A percentile compares a stretch with the other conserved stretches of the same genome.
Evolutionary conservation across 1,139 yeast genomes (phyloP).

Genomic region (Nadsonia commutata): DNA sequence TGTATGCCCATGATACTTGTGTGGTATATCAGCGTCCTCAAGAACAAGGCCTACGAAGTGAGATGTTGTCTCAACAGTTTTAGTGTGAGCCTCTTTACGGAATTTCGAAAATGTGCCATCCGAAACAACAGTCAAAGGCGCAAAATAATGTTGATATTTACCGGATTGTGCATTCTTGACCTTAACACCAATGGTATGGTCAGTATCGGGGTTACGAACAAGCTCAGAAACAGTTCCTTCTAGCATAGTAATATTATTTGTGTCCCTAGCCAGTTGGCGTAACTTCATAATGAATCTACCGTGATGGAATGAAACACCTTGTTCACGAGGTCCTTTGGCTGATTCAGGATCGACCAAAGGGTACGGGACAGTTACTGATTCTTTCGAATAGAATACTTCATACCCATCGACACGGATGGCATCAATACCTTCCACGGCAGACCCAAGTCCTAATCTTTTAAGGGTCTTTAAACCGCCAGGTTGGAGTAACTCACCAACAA

Average conservation of each 20-base stretch:
- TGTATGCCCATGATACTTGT: slow-evolving; percentile 74
- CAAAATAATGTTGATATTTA: slow-evolving; percentile 27
- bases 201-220: slow-evolving; percentile 34
- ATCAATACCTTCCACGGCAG: slow-evolving; percentile 65
- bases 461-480: slow-evolving; percentile 87
- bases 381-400: slow-evolving; percentile 51
- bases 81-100: slow-evolving; percentile 52
- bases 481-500: slow-evolving; percentile 92
- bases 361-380: slow-evolving; percentile 48
- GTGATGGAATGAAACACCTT: slow-evolving; percentile 72
- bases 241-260: slow-evolving; percentile 48
- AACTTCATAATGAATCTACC: slow-evolving; percentile 74
- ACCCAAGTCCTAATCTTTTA: slow-evolving; percentile 64
- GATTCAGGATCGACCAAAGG: slow-evolving; percentile 27
- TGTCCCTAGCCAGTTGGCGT: slow-evolving; percentile 52
- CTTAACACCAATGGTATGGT: slow-evolving; percentile 54
- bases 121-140: slow-evolving; percentile 60
- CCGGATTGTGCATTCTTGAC: slow-evolving; percentile 13
- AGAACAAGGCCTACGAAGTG: slow-evolving; percentile 79
- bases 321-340: slow-evolving; percentile 5
- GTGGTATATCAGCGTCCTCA: slow-evolving; percentile 57
- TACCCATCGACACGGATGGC: slow-evolving; percentile 74
- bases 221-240: slow-evolving; percentile 71
- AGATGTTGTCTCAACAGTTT: slow-evolving; percentile 56
- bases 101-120: slow-evolving; percentile 94